Evolutionary conservation across 192 early-diverging fungal genomes (phyloP).

Genomic region (Gryganskiella cystojenkinii): DNA sequence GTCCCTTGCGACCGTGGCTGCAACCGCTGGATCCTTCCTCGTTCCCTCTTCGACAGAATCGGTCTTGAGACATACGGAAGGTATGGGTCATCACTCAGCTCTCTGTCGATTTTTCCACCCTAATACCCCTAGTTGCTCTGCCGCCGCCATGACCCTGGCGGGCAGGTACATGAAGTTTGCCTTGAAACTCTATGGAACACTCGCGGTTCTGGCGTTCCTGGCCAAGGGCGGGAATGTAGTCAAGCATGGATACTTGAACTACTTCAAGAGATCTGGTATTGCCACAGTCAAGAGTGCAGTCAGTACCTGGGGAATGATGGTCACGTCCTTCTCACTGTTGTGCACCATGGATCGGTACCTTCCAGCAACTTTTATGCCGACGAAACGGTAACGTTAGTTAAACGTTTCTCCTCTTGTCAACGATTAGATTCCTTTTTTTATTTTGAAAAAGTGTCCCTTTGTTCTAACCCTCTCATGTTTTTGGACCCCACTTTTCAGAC

Average conservation of each 20-base stretch:
- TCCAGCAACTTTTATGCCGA: slow-evolving; percentile 3
- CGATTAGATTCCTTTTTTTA: too few relatives aligned
- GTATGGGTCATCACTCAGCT: slow-evolving; percentile 6
- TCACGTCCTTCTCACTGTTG: slow-evolving; percentile 4
- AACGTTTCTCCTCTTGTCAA: too few relatives aligned
- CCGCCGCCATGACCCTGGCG: not conserved
- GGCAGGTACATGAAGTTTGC: not conserved
- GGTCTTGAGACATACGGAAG: not conserved
- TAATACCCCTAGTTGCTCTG: not conserved
- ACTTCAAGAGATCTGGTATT: slow-evolving; percentile 6
- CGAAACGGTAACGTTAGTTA: slow-evolving; percentile 17
- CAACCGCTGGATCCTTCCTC: not conserved
- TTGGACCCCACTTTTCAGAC: too few relatives aligned
- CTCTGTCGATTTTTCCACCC: slow-evolving; percentile 13
- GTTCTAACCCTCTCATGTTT: too few relatives aligned
- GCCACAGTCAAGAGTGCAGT: slow-evolving; percentile 2
- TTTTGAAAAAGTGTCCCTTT: too few relatives aligned
- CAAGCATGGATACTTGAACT: slow-evolving; percentile 10
- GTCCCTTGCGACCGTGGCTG: not conserved
- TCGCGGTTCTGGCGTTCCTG: slow-evolving; percentile 8
- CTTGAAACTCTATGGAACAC: slow-evolving; percentile 4
- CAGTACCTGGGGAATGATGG: slow-evolving; percentile 9
- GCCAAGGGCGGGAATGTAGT: slow-evolving; percentile 8
- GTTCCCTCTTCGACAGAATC: not conserved
- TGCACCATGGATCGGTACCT: slow-evolving; percentile 4